Conservation (phyloP, 768 basidiomycete genomes). For the Rhodotorula kratochvilovae region DNA sequence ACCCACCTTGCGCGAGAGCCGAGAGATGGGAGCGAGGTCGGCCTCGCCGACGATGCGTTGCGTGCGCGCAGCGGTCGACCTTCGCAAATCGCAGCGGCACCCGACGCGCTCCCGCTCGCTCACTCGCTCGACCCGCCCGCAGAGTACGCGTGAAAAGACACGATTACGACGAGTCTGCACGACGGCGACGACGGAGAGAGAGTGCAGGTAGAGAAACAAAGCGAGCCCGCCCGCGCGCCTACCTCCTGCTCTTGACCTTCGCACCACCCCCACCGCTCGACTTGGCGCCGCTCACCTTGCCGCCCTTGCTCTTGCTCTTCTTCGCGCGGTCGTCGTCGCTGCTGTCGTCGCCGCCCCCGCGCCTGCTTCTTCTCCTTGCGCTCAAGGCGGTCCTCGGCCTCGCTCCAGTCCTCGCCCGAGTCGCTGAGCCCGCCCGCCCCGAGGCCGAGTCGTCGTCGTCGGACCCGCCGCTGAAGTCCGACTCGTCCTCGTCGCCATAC, state of each 20-base stretch:
- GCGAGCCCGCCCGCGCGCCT: not conserved
- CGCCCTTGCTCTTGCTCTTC: constrained; percentile 25
- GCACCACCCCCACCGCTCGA: not conserved
- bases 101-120: too few species aligned
- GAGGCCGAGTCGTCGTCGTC: constrained; percentile 22
- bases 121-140: too few species aligned
- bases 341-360: constrained; percentile 40
- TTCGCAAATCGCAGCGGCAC: too few species aligned
- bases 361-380: constrained; percentile 62
- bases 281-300: too few species aligned
- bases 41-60: too few species aligned
- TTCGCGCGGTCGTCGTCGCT: constrained; percentile 44
- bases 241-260: not conserved
- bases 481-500: constrained; percentile 55
- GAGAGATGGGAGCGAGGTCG: too few species aligned
- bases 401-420: constrained; percentile 78
- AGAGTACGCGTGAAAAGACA: too few species aligned
- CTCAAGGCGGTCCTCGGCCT: constrained; percentile 54
- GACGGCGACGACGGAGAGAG: too few species aligned
- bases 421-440: constrained; percentile 42
- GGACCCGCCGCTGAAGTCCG: constrained; percentile 57
- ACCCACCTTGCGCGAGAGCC: too few species aligned
- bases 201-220: too few species aligned
- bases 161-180: too few species aligned
- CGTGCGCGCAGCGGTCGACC: too few species aligned